These are phyloP conservation scores for Mycena haematopus DNA, from an alignment of 768 basidiomycete species.

Conservation along the genomic window DNA sequence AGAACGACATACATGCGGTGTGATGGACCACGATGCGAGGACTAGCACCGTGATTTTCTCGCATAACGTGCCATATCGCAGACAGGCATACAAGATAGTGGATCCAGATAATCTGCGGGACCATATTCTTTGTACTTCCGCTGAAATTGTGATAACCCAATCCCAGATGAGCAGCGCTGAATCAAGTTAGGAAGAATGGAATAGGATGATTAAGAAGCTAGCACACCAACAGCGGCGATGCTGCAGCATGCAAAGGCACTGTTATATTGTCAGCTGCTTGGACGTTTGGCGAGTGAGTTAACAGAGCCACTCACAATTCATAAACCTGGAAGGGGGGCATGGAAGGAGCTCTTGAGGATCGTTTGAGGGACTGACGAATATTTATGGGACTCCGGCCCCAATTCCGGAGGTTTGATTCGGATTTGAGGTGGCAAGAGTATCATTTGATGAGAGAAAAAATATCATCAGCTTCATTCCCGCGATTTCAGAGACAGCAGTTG, in stretches of 20 bases:
- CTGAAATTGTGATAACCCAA: conserved; percentile 36
- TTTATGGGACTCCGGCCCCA: too few species aligned
- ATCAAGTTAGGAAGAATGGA: not conserved
- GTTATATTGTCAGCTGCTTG: not conserved
- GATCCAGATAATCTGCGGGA: conserved; percentile 36
- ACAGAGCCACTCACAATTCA: conserved; percentile 10
- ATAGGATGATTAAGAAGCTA: not conserved
- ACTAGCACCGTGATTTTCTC: conserved; percentile 40
- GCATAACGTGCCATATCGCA: conserved; percentile 40
- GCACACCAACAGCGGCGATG: conserved; percentile 39
- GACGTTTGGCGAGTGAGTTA: not conserved
- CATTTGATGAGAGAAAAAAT: too few species aligned
- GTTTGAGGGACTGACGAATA: too few species aligned
- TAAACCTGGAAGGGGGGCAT: conserved; percentile 16
- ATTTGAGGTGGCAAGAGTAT: too few species aligned
- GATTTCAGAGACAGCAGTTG: too few species aligned
- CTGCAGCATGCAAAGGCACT: conserved; percentile 42
- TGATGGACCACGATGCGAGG: conserved; percentile 42
- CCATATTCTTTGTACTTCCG: conserved; percentile 39
- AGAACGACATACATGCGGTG: conserved; percentile 34
- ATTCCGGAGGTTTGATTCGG: too few species aligned
- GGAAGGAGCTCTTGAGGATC: not conserved
- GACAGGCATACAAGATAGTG: conserved; percentile 35
- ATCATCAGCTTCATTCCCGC: too few species aligned
- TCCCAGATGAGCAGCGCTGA: conserved; percentile 27